phyloP scores from a whole-genome alignment of 495 filamentous ascomycete species.

The Neurospora hispaniola region DNA sequence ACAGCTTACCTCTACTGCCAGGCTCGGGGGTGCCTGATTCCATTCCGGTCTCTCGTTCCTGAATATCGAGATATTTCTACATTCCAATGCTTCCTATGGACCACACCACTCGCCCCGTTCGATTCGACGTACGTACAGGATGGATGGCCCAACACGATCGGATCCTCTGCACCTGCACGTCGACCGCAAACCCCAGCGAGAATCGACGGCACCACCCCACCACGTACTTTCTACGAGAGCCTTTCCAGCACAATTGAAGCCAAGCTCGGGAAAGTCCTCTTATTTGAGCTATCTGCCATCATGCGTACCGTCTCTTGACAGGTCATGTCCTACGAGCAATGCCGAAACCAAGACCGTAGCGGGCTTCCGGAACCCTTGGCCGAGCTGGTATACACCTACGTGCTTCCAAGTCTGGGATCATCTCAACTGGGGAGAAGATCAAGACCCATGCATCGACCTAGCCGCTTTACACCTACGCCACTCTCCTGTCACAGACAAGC shows the following conservation, averaged over 20 bases:
- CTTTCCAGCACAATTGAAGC: not conserved
- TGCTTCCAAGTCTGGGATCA: conserved; percentile 16
- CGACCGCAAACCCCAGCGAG: not conserved
- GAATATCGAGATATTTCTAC: not conserved
- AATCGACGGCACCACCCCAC: not conserved
- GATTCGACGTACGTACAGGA: not conserved
- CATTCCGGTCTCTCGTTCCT: not conserved
- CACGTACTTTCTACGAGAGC: not conserved
- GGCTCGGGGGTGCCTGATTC: not conserved
- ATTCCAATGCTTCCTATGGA: not conserved
- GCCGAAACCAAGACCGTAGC: not conserved
- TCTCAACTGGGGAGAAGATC: conserved; percentile 17
- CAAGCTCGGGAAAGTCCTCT: not conserved
- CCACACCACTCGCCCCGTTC: not conserved
- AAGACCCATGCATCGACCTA: conserved; percentile 11
- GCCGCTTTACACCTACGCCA: conserved; percentile 11
- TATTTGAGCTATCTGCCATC: not conserved
- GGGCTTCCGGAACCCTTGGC: conserved; percentile 46
- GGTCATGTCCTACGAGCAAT: not conserved
- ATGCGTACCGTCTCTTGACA: not conserved
- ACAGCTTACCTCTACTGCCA: not conserved
- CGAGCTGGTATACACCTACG: conserved; percentile 29
- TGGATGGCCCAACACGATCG: not conserved
- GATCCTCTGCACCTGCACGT: not conserved
- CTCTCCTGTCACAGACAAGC: not conserved